A percentile compares a stretch with the other conserved stretches of the same genome.
These are phyloP conservation scores for Phytophthora pini DNA, from an alignment of 352 stramenopile genomes.

Conservation along the genomic window DNA sequence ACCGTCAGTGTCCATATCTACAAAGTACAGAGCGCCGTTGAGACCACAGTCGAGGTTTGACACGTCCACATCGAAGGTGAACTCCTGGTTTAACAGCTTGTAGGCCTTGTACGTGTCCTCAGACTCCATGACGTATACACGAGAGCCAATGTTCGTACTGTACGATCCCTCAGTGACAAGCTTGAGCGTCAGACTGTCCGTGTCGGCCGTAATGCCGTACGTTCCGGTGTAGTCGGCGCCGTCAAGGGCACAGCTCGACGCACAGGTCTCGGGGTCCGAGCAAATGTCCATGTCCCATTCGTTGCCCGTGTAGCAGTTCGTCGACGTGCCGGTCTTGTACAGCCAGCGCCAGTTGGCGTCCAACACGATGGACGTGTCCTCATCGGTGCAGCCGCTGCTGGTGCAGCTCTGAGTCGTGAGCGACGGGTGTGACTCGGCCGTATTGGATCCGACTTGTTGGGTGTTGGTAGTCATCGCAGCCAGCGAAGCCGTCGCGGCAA, in stretches of 20 bases:
- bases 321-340: slow-evolving; percentile 52
- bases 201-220: slow-evolving; percentile 50
- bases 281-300: slow-evolving; percentile 53
- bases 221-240: slow-evolving; percentile 59
- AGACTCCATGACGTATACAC: slow-evolving; percentile 57
- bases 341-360: slow-evolving; percentile 72
- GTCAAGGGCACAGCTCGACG: slow-evolving; percentile 54
- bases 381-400: slow-evolving; percentile 33
- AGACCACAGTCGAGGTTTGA: slow-evolving; percentile 54
- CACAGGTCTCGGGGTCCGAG: slow-evolving; percentile 47
- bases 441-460: slow-evolving; percentile 17
- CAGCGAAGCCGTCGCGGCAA: slow-evolving; percentile 10
- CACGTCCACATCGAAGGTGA: slow-evolving; percentile 70
- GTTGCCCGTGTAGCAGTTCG: slow-evolving; percentile 65
- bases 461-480: not conserved
- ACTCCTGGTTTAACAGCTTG: slow-evolving; percentile 72
- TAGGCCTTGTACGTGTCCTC: slow-evolving; percentile 51
- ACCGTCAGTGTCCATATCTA: slow-evolving; percentile 66
- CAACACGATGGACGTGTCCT: slow-evolving; percentile 59
- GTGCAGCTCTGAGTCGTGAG: slow-evolving; percentile 38
- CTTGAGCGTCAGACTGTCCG: slow-evolving; percentile 42
- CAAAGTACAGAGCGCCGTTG: slow-evolving; percentile 74
- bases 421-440: slow-evolving; percentile 52
- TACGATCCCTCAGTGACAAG: slow-evolving; percentile 60
- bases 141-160: slow-evolving; percentile 58